Base-by-base conservation (phyloP, 164 flowering plant genomes). In the Kingdonia uniflora region DNA sequence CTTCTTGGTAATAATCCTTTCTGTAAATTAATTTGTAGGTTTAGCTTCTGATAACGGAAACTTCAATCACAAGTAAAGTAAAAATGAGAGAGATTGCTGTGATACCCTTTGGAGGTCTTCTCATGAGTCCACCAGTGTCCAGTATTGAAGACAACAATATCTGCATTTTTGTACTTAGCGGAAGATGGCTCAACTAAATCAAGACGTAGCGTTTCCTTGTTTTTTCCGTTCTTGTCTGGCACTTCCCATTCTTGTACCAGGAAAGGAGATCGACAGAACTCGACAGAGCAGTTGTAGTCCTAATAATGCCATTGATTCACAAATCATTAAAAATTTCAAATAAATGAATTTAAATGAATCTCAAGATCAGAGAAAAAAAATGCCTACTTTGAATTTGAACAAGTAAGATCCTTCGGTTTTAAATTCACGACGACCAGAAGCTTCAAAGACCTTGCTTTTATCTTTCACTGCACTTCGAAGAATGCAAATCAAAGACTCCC, bases 91-190 rank as follows among this genome's bases (percentile, higher is more conserved):
- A 41, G 6, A 11, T 59, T 20, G 14, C n/a, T 51, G 42, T 25
- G 40, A 52, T 78, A 94, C 99, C 97, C 99, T 65, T 56, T 66
- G 1, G 95, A 76, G 50, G 97, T 89, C 71, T 94, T 94, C 14
- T 87, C 95, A 71, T 94, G 99, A 74, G 97, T 89, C 99, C 99
- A 94, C 99, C 99, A 94, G 46, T 89, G 99, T 2, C 99, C 99
- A 2, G 97, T 94, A 68, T 94, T 94, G 72, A 89, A 94, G 54
- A 94, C 66, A 16, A 94, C 48, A 41, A 86, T 55, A 65, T 94
- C 97, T 0, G 96, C 99, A 43, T 44, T 66, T 59, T 83, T 89
- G 58, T 82, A 94, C 19, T 74, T 65, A 44, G 73, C 71, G 6
- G 92, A 73, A 0, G 81, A 71, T 19, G 41, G 58, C 58, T 75